Evolutionary conservation across 2,329 filamentous ascomycete species (phyloP).

Genomic region (Albophoma yamanashiensis): DNA sequence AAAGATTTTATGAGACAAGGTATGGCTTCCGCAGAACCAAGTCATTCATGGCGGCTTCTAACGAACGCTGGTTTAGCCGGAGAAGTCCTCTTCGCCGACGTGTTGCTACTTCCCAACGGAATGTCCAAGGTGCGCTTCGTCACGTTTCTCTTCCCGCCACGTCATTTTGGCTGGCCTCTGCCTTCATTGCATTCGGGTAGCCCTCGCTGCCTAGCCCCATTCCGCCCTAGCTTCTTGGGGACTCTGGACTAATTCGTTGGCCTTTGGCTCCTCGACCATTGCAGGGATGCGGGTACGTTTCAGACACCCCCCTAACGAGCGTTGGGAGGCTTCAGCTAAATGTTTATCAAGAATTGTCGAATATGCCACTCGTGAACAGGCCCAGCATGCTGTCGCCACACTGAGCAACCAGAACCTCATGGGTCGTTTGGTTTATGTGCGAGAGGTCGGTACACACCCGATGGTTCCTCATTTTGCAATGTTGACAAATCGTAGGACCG

Average conservation of each 20-base stretch:
- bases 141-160: slow-evolving; percentile 34
- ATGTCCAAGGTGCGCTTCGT: slow-evolving; percentile 99
- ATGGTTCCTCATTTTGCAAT: background rate
- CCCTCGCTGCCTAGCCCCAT: background rate
- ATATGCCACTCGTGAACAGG: slow-evolving; percentile 99
- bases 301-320: background rate
- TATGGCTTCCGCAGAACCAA: slow-evolving; percentile 37
- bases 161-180: slow-evolving; percentile 22
- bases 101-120: slow-evolving; percentile 98
- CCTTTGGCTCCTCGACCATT: slow-evolving; percentile 68
- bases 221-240: background rate
- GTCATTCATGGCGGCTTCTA: slow-evolving; percentile 21
- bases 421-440: slow-evolving; percentile 96
- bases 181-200: slow-evolving; percentile 30
- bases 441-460: slow-evolving; percentile 57
- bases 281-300: slow-evolving; percentile 99
- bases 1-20: slow-evolving; percentile 99
- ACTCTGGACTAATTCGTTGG: slow-evolving; percentile 14
- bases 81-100: slow-evolving; percentile 99
- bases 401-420: slow-evolving; percentile 99
- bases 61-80: slow-evolving; percentile 56
- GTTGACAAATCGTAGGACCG: slow-evolving; percentile 56
- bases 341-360: slow-evolving; percentile 77
- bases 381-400: slow-evolving; percentile 91
- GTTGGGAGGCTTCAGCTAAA: background rate